A percentile compares a stretch with the other conserved stretches of the same genome.
phyloP scores from a whole-genome alignment of 176 grass and related monocot genomes.

The Triticum turgidum region DNA sequence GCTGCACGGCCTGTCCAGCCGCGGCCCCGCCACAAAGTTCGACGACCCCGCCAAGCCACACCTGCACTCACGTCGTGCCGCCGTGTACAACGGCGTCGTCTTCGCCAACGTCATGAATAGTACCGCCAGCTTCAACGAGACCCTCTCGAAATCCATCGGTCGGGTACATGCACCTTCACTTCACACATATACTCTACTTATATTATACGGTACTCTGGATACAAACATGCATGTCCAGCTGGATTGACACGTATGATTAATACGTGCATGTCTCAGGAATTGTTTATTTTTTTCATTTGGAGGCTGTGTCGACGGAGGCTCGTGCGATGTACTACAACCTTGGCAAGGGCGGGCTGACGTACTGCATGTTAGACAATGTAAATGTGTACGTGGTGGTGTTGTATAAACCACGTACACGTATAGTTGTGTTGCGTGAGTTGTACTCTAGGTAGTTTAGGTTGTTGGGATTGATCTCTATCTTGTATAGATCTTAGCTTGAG shows the following conservation, averaged over 20 bases:
- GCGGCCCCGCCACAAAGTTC: slow-evolving; percentile 31
- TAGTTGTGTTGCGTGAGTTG: too few relatives aligned
- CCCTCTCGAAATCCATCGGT: slow-evolving; percentile 41
- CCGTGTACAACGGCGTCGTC: slow-evolving; percentile 29
- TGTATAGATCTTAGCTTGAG: too few relatives aligned
- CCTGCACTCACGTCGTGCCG: neutral
- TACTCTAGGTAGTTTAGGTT: too few relatives aligned
- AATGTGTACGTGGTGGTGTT: too few relatives aligned
- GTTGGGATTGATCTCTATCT: too few relatives aligned
- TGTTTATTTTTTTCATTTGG: neutral
- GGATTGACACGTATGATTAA: too few relatives aligned
- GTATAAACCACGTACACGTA: too few relatives aligned
- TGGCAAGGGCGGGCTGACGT: slow-evolving; percentile 35
- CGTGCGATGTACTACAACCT: slow-evolving; percentile 55
- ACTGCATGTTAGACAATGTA: too few relatives aligned
- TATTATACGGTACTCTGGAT: too few relatives aligned
- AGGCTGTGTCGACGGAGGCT: slow-evolving; percentile 45
- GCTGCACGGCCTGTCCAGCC: slow-evolving; percentile 38
- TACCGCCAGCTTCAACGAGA: slow-evolving; percentile 44
- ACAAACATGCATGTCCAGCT: too few relatives aligned
- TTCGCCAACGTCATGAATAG: slow-evolving; percentile 41
- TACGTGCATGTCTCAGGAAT: too few relatives aligned
- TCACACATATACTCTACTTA: too few relatives aligned
- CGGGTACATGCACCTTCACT: neutral
- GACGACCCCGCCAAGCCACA: slow-evolving; percentile 2